A percentile compares a stretch with the other conserved stretches of the same genome.
Evolutionary conservation across 2,329 filamentous ascomycete genomes (phyloP).

Genomic region (Xylogone sp.): DNA sequence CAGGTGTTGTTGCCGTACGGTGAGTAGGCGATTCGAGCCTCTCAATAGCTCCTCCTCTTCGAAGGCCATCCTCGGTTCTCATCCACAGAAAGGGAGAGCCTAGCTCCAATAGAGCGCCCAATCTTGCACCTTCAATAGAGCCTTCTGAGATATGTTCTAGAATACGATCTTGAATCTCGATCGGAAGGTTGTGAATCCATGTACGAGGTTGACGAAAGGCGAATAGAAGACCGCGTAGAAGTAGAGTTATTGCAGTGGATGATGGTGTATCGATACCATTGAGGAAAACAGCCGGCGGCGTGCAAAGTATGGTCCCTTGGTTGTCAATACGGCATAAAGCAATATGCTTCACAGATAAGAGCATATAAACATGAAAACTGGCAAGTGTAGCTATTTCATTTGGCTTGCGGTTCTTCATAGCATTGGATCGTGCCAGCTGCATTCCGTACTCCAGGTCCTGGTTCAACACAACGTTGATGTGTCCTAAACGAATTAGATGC

Average conservation of each 20-base stretch:
- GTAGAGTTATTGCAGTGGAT: constrained; percentile 4
- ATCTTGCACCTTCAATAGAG: constrained; percentile 8
- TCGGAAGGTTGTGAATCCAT: constrained; percentile 5
- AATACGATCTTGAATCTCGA: constrained; percentile 11
- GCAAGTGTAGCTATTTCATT: too few relatives aligned
- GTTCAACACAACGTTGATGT: too few relatives aligned
- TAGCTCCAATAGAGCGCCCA: constrained; percentile 9
- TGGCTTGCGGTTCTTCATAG: too few relatives aligned
- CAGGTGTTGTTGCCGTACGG: too few relatives aligned
- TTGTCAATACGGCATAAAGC: constrained; percentile 6
- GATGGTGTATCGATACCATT: constrained; percentile 3
- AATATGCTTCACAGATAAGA: constrained; percentile 12
- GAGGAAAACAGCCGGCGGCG: constrained; percentile 5
- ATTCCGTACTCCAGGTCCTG: too few relatives aligned
- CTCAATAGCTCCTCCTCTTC: too few relatives aligned
- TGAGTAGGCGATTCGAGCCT: too few relatives aligned
- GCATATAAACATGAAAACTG: constrained; percentile 3
- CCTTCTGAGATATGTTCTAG: constrained; percentile 7
- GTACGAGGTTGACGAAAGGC: background rate
- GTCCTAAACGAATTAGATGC: too few relatives aligned
- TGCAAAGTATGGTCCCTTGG: constrained; percentile 5
- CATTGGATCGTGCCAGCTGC: too few relatives aligned
- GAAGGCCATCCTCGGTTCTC: too few relatives aligned
- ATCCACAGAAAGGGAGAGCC: constrained; percentile 11
- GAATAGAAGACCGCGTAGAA: constrained; percentile 4